A percentile compares a stretch with the other conserved stretches of the same genome.
These are phyloP conservation scores for Nemania serpens DNA, from an alignment of 2,329 filamentous ascomycete species.

Conservation along the genomic window DNA sequence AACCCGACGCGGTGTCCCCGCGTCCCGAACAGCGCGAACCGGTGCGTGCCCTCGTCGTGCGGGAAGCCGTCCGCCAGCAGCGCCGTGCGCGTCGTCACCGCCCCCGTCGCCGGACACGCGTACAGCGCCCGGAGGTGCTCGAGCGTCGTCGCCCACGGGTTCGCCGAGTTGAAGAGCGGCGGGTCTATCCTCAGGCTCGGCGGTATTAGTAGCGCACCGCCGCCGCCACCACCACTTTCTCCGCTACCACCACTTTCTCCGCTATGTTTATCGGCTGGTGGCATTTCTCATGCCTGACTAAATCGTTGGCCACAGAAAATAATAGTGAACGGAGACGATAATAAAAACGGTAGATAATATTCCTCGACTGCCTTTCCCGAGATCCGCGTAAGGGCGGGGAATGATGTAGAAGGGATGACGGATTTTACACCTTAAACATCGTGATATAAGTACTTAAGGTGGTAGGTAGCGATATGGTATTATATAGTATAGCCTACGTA, in stretches of 20 bases:
- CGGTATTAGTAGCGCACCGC: slow-evolving; percentile 47
- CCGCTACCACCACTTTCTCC: neutral
- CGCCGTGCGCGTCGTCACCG: slow-evolving; percentile 74
- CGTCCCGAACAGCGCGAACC: slow-evolving; percentile 68
- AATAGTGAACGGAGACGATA: too few species aligned
- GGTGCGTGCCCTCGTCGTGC: slow-evolving; percentile 64
- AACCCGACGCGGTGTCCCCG: slow-evolving; percentile 30
- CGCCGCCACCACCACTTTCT: neutral
- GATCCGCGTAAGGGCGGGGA: too few species aligned
- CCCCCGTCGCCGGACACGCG: slow-evolving; percentile 65
- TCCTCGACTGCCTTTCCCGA: too few species aligned
- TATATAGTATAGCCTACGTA: too few species aligned
- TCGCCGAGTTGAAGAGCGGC: slow-evolving; percentile 75
- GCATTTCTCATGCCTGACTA: neutral
- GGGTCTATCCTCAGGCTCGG: slow-evolving; percentile 61
- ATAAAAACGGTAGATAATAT: too few species aligned
- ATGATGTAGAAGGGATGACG: too few species aligned
- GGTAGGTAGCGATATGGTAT: too few species aligned
- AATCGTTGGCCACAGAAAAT: neutral
- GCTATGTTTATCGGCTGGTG: neutral
- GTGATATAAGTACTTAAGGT: too few species aligned
- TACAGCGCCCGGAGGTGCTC: slow-evolving; percentile 67
- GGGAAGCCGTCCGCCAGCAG: slow-evolving; percentile 64
- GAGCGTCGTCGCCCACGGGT: slow-evolving; percentile 73
- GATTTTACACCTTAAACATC: too few species aligned